These are phyloP conservation scores for Lecanicillium sp. DNA, from an alignment of 2,329 filamentous ascomycete genomes.

Conservation along the genomic window DNA sequence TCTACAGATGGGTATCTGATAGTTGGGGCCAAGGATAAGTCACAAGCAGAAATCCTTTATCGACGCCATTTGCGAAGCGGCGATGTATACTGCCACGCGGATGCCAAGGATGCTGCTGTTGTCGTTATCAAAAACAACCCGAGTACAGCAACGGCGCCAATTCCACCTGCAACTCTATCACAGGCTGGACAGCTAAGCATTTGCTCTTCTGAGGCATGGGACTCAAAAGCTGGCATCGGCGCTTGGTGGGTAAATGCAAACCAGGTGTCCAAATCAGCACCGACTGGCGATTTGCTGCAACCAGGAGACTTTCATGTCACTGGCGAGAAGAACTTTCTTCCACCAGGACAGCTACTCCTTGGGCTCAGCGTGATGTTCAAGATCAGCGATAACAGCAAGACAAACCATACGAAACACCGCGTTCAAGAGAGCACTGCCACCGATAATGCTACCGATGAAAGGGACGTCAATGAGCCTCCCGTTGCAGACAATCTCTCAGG, in stretches of 20 bases:
- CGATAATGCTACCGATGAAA: conserved; percentile 15
- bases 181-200: conserved; percentile 85
- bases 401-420: conserved; percentile 67
- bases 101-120: conserved; percentile 75
- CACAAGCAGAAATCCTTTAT: conserved; percentile 92
- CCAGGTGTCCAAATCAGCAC: conserved; percentile 81
- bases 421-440: conserved; percentile 24
- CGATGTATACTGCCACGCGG: conserved; percentile 87
- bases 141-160: conserved; percentile 70
- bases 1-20: conserved; percentile 94
- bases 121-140: conserved; percentile 87
- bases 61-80: conserved; percentile 78
- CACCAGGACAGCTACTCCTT: conserved; percentile 78
- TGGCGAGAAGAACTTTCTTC: conserved; percentile 86
- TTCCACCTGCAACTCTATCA: conserved; percentile 83
- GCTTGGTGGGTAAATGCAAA: conserved; percentile 93
- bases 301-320: conserved; percentile 73
- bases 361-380: conserved; percentile 85
- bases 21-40: conserved; percentile 78
- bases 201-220: conserved; percentile 85
- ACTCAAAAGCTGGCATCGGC: conserved; percentile 90
- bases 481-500: conserved; percentile 5
- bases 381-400: conserved; percentile 82
- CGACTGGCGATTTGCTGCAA: conserved; percentile 72
- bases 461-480: conserved; percentile 2